These are phyloP conservation scores for Cystobasidiaceae sp. DNA, from an alignment of 1,284 basidiomycete genomes.

Conservation along the genomic window DNA sequence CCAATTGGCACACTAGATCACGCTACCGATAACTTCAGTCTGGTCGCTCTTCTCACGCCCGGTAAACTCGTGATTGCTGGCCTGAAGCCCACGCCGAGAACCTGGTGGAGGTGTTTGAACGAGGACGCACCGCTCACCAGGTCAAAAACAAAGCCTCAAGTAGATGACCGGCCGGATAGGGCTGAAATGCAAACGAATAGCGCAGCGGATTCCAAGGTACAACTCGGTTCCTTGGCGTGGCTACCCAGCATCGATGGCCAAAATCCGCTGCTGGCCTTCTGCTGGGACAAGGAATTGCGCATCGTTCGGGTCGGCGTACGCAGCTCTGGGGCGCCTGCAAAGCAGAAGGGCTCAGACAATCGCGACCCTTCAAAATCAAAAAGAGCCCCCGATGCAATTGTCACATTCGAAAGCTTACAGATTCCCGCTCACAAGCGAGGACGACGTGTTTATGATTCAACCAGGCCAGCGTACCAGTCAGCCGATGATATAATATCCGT, in stretches of 20 bases:
- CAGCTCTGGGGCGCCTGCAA: not conserved
- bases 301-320: slow-evolving; percentile 50
- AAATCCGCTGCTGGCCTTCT: slow-evolving; percentile 69
- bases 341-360: not conserved
- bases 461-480: no score
- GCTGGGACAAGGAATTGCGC: slow-evolving; percentile 67
- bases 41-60: slow-evolving; percentile 82
- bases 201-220: no score
- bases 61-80: slow-evolving; percentile 89
- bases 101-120: slow-evolving; percentile 71
- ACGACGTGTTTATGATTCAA: no score
- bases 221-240: slow-evolving; percentile 68
- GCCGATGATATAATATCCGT: slow-evolving; percentile 47
- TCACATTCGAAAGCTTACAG: not conserved
- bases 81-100: slow-evolving; percentile 82
- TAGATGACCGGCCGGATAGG: no score
- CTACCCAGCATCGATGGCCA: slow-evolving; percentile 51
- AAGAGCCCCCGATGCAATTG: no score
- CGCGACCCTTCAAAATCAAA: no score
- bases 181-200: no score
- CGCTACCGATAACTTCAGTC: slow-evolving; percentile 72
- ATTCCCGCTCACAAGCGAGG: not conserved
- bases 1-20: slow-evolving; percentile 74
- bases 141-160: no score
- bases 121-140: slow-evolving; percentile 35